These are phyloP conservation scores for Hygrophila difformis DNA, from an alignment of 257 asterid genomes.

Conservation along the genomic window DNA sequence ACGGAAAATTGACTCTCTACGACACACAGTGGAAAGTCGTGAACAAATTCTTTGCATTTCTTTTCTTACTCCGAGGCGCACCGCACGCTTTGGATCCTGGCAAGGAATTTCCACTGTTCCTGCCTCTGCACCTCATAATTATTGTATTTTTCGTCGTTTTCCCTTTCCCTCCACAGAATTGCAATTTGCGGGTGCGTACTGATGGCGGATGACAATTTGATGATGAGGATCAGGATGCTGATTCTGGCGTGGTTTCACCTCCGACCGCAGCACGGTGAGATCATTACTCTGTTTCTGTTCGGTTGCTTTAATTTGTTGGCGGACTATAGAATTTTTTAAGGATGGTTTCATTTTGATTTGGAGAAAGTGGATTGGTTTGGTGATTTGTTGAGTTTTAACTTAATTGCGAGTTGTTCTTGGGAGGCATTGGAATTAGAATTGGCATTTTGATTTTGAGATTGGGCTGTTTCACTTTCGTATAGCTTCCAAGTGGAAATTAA, in stretches of 20 bases:
- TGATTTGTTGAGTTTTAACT: too few relatives aligned
- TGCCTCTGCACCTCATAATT: background rate
- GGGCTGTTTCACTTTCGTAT: background rate
- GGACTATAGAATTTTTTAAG: too few relatives aligned
- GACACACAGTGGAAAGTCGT: conserved; percentile 25
- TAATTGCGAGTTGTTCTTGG: background rate
- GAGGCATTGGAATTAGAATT: background rate
- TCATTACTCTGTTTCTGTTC: conserved; percentile 1
- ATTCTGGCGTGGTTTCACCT: conserved; percentile 48
- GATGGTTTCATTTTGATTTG: too few relatives aligned
- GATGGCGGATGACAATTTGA: conserved; percentile 32
- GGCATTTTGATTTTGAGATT: background rate
- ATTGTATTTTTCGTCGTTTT: too few relatives aligned
- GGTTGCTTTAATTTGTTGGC: conserved; percentile 1
- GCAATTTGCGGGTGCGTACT: background rate
- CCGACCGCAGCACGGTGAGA: conserved; percentile 59
- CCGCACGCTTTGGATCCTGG: conserved; percentile 19
- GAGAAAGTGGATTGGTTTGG: too few relatives aligned
- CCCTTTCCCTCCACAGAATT: background rate
- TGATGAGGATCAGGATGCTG: conserved; percentile 40
- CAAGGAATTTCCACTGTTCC: conserved; percentile 13
- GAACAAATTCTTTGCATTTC: background rate
- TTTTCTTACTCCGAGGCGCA: conserved; percentile 5
- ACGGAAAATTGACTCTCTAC: conserved; percentile 22
- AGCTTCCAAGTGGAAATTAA: too few relatives aligned